Evolutionary conservation across 2,329 filamentous ascomycete genomes (phyloP), one percentile per base, ranked within the genome.

Genomic region (Talaromyces marneffei): DNA sequence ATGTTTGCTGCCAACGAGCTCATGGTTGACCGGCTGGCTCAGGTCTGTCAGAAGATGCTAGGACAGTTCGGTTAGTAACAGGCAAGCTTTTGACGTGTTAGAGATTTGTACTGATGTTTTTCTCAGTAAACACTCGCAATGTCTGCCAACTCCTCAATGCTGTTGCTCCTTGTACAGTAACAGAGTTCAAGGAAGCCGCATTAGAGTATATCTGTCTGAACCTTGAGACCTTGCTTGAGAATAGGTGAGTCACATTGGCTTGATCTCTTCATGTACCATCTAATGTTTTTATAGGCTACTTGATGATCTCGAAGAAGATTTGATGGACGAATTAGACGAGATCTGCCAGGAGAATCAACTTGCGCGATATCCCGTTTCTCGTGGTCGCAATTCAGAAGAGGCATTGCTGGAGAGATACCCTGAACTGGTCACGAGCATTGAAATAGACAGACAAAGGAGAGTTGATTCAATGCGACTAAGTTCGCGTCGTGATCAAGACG

Each of bases 161-260:
- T 1, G 89, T 97, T 63, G 89, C 91, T 48, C 89, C 90, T 2
- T 96, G 89, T 71, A 89, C 88, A 0, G 87, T 96, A 5, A 85
- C 85, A 0, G 86, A 89, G 61, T 97, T 99, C 78, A 96, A 96
- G 74, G 85, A 94, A 66, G 89, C 89, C 9, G 90, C 89, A 0
- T 79, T 97, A 31, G 91, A 96, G 72, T 99, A 97, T 71, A 86
- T 97, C 23, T 96, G 92, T 68, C 79, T 96, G 48, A 95, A 96
- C 69, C 81, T 97, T 61, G 94, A 99, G 74, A 86, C 87, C 6
- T 91, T 97, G 82, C 85, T 99, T 56, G 92, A 97, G 70, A 96
- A 96, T 65, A 88, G 91, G 78, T 81, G 72, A 67, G 74, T 68
- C 35, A n/a, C 25, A 39, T 58, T 31, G n/a, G 12, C 33, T 16